Base-by-base conservation (phyloP, 1,139 yeast species). In the Debaryomycetaceae sp. region DNA sequence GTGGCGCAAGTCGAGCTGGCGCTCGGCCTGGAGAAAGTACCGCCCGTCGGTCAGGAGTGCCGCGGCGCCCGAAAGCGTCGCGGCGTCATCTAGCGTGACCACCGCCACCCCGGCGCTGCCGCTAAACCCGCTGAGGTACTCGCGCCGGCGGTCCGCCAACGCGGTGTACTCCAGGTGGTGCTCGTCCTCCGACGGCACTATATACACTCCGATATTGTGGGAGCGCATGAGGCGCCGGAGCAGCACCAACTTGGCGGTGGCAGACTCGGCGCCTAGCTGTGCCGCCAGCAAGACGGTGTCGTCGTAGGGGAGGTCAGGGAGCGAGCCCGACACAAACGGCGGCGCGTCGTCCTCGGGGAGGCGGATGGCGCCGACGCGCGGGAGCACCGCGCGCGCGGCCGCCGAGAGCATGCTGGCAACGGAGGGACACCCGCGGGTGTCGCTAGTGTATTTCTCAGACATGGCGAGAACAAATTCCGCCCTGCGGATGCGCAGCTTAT, bases 91-190 rank as follows among this genome's bases (percentile, higher is more conserved):
- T 28, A 70, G 49, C 0, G 78, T 68, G 7, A 75, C 60, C 9
- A 75, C 58, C 2, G 76, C 77, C 15, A 72, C 51, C 8, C 81
- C 81, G 7, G 79, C 75, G 44, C 77, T 69, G 1, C 81, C 81
- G 2, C 76, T 68, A 41, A 75, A 75, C 0, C 75, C 80, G 12
- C 69, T 51, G 11, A 75, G 59, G 39, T 43, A 75, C 38, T 63
- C 75, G 34, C 79, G 53, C 32, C 79, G 55, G 32, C 62, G 70
- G 37, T 75, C 80, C 2, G 74, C 62, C 12, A 58, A 48, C 0
- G 78, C 64, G 1, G 78, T 70, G 39, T 71, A 65, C 39, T 75
- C 80, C 10, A 75, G 65, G 39, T 68, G 77, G 44, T 75, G 81
- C 38, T 73, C 78, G 45, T 75, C 81, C 43, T 71, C 79, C n/a